These are phyloP conservation scores for Yamadazyma dendronema DNA, from an alignment of 1,139 yeast species.

Conservation along the genomic window DNA sequence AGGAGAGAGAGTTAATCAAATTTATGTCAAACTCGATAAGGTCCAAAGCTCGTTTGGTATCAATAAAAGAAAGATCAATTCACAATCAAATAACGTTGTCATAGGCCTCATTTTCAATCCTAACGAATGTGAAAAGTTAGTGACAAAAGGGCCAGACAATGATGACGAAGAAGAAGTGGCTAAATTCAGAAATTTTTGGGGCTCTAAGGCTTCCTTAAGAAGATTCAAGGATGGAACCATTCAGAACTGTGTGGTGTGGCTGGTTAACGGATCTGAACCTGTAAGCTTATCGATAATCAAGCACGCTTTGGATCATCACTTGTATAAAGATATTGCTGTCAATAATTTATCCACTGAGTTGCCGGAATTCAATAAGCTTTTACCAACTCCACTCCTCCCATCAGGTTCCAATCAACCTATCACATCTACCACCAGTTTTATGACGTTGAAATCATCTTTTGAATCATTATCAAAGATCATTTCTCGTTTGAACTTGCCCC, in stretches of 20 bases:
- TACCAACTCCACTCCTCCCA: slow-evolving; percentile 63
- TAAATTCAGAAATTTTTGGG: slow-evolving; percentile 86
- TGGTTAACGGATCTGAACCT: slow-evolving; percentile 56
- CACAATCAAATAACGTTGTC: slow-evolving; percentile 33
- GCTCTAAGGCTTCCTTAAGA: slow-evolving; percentile 77
- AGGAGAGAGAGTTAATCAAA: slow-evolving; percentile 58
- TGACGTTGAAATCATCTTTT: slow-evolving; percentile 60
- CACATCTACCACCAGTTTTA: slow-evolving; percentile 52
- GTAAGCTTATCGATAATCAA: slow-evolving; percentile 65
- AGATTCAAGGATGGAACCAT: slow-evolving; percentile 89
- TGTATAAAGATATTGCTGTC: slow-evolving; percentile 44
- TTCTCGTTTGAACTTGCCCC: slow-evolving; percentile 60
- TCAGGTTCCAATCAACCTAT: slow-evolving; percentile 53
- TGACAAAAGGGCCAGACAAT: slow-evolving; percentile 82
- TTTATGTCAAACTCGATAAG: slow-evolving; percentile 36
- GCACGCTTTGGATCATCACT: slow-evolving; percentile 62
- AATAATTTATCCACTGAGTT: slow-evolving; percentile 40
- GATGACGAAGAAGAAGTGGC: slow-evolving; percentile 56
- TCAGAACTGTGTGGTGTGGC: slow-evolving; percentile 89
- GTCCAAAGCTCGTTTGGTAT: slow-evolving; percentile 40
- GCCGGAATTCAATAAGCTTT: slow-evolving; percentile 44
- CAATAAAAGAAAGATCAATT: slow-evolving; percentile 55
- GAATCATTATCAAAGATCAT: slow-evolving; percentile 60
- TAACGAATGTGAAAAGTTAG: slow-evolving; percentile 71
- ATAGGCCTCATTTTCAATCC: slow-evolving; percentile 74